Evolutionary conservation across 169 alveolate genomes (phyloP).

Genomic region (Neospora caninum): DNA sequence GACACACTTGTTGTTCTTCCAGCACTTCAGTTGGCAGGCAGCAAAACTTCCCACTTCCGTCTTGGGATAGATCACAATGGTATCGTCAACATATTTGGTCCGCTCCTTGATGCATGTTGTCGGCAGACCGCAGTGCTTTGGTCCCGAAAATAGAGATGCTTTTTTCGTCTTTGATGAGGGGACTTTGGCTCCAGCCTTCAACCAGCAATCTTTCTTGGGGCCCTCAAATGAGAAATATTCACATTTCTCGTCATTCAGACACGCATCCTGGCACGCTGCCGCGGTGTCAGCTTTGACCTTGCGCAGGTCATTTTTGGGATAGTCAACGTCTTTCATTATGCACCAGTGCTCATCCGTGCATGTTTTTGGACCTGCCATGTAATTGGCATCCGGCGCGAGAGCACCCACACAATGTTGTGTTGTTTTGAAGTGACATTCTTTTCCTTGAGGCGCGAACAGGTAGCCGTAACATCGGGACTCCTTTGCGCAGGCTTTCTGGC

Average conservation of each 20-base stretch:
- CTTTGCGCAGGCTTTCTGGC: not conserved
- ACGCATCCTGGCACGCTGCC: not conserved
- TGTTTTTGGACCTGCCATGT: no score
- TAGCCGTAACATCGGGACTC: not conserved
- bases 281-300: not conserved
- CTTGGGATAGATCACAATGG: no score
- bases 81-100: no score
- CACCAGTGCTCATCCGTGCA: no score
- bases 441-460: not conserved
- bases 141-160: no score
- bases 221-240: not conserved
- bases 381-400: not conserved
- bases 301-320: no score
- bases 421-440: not conserved
- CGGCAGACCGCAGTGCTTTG: no score
- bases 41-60: not conserved
- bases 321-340: no score
- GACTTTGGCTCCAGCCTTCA: not conserved
- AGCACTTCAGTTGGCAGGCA: not conserved
- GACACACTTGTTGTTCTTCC: not conserved
- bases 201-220: not conserved
- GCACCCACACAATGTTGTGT: not conserved
- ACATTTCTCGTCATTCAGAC: not conserved
- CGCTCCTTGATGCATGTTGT: no score
- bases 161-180: no score